Base-by-base conservation (phyloP, 2,329 filamentous ascomycete species). In the Ceratocystiopsis sp. region DNA sequence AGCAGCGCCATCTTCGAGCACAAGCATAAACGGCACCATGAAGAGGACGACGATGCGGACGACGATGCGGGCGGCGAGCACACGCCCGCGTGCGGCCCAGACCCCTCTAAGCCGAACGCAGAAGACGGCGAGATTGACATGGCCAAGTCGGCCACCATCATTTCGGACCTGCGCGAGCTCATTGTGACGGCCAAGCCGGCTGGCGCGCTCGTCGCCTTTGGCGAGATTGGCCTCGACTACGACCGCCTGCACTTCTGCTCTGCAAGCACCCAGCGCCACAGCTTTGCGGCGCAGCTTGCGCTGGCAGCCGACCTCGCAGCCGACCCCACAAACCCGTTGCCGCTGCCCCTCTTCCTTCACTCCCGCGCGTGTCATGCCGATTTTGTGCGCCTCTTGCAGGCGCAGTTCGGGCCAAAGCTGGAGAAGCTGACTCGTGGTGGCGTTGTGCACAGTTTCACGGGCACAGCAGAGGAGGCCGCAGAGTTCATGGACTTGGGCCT, bases 191-290 rank as follows among this genome's bases (percentile, higher is more conserved):
- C 75, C 1, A 75, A 74, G 16, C 49, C 60, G 3, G 57, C 60
- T 7, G 51, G 57, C 60, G 40, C 57, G 59, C 69, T 83, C 36
- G 78, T 84, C 1, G 89, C 91, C 8, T 86, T 95, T 57, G 91
- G 91, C 40, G 91, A 98, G 61, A 85, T 98, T 48, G 91, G 91
- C 2, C 78, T 98, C 4, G 91, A 98, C 62, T 98, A 96, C 57
- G 91, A 98, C 62, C 77, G 91, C 2, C 65, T 98, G 34, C 82
- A 84, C 53, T 79, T 87, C 54, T 86, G 83, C 55, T 75, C 79
- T 35, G 83, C 79, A 54, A 77, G 79, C 19, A 73, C 80, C 15
- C 91, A 98, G 60, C 66, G 87, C 29, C 80, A 85, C 55, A 86
- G 84, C 47, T 98, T 98, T 58, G 75, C 78, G 37, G 72, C 73